Conservation (phyloP, 2,329 filamentous ascomycete species). For the Aspergillus brasiliensis region DNA sequence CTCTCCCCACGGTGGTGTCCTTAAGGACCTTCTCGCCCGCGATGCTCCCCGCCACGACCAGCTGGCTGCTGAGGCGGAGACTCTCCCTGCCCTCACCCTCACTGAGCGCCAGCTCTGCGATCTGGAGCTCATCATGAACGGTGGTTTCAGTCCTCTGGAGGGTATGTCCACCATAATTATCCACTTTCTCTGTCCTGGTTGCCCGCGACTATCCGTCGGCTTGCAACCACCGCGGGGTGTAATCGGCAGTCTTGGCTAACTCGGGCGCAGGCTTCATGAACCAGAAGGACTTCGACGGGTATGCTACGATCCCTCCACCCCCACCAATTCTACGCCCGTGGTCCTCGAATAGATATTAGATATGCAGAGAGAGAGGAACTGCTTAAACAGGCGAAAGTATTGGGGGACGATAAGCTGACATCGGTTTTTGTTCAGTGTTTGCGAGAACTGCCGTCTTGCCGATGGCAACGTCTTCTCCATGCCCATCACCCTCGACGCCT, state of each 20-base stretch:
- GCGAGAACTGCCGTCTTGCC: conserved; percentile 80
- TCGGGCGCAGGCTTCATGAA: conserved; percentile 79
- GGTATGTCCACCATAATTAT: conserved; percentile 60
- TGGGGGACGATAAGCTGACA: conserved; percentile 14
- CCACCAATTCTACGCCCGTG: neutral
- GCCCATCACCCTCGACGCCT: conserved; percentile 91
- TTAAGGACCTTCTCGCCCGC: conserved; percentile 96
- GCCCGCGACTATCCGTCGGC: neutral
- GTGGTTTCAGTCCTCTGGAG: conserved; percentile 96
- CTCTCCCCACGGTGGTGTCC: conserved; percentile 80
- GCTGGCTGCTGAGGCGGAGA: conserved; percentile 82
- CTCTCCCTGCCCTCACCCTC: conserved; percentile 78
- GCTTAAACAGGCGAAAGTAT: neutral
- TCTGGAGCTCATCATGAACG: conserved; percentile 94
- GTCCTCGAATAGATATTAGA: conserved; percentile 11
- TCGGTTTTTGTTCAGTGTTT: conserved; percentile 63
- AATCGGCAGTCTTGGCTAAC: conserved; percentile 12
- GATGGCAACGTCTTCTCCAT: conserved; percentile 93
- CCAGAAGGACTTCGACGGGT: conserved; percentile 95
- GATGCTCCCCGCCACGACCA: conserved; percentile 81
- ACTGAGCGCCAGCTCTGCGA: conserved; percentile 96
- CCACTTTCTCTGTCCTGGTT: neutral
- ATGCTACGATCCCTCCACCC: conserved; percentile 37
- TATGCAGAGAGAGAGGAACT: neutral
- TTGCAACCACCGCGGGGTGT: neutral